Evolutionary conservation across 2,329 filamentous ascomycete genomes (phyloP).

Genomic region (Fusarium austroafricanum): DNA sequence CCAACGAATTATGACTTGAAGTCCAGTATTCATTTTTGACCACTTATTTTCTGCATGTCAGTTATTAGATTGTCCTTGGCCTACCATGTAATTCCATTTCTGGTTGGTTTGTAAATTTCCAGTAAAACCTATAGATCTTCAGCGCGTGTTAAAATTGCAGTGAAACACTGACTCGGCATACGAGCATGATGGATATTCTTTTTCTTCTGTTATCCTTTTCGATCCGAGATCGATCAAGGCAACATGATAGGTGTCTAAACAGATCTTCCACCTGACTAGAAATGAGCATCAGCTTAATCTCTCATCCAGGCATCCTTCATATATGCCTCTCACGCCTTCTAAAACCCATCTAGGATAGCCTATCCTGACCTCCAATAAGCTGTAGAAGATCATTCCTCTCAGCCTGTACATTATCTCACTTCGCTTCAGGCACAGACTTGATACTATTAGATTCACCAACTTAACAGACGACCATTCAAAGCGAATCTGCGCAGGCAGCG

Average conservation of each 20-base stretch:
- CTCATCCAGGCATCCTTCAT: slow-evolving; percentile 63
- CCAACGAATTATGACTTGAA: slow-evolving; percentile 48
- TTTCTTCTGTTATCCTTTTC: too few species aligned
- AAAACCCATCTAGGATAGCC: slow-evolving; percentile 56
- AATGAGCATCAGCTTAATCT: slow-evolving; percentile 64
- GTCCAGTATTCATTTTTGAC: slow-evolving; percentile 59
- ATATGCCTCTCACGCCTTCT: slow-evolving; percentile 62
- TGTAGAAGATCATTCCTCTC: too few species aligned
- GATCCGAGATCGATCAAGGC: too few species aligned
- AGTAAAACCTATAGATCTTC: too few species aligned
- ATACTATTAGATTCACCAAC: slow-evolving; percentile 47
- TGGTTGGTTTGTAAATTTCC: too few species aligned
- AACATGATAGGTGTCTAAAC: slow-evolving; percentile 68
- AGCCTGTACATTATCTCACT: slow-evolving; percentile 11
- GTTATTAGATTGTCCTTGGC: too few species aligned
- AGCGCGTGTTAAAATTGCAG: too few species aligned
- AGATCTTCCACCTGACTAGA: slow-evolving; percentile 58
- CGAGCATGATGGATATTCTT: too few species aligned
- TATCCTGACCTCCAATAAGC: slow-evolving; percentile 34
- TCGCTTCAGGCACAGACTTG: slow-evolving; percentile 48
- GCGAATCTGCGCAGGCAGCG: too few species aligned
- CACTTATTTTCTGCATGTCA: too few species aligned
- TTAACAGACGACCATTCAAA: slow-evolving; percentile 47
- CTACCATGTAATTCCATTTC: too few species aligned
- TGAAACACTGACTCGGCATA: too few species aligned